Percentiles rank a stretch among this genome's conserved stretches.
phyloP scores from a whole-genome alignment of 2,329 filamentous ascomycete species.

The Aspergillus sp. region DNA sequence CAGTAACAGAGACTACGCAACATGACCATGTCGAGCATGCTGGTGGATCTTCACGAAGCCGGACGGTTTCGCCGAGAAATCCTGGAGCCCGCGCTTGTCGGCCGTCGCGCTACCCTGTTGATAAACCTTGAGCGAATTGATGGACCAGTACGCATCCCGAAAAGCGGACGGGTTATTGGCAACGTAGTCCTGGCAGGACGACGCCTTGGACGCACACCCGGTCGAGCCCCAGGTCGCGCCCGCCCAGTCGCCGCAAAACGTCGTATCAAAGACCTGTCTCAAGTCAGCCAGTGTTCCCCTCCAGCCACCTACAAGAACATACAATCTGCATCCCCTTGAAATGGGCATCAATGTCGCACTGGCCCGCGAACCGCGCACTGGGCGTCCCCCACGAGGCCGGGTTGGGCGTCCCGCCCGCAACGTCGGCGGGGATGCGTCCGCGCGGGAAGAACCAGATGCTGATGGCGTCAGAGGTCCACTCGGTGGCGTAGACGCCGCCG shows the following conservation, averaged over 20 bases:
- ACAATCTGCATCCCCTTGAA: constrained; percentile 72
- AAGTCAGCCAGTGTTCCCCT: no score
- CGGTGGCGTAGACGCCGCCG: constrained; percentile 71
- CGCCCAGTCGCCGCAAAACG: constrained; percentile 88
- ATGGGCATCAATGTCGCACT: constrained; percentile 68
- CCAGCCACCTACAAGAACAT: no score
- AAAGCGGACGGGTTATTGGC: constrained; percentile 69
- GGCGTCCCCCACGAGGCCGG: constrained; percentile 69
- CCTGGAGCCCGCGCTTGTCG: background rate
- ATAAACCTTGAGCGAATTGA: constrained; percentile 71
- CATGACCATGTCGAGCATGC: background rate
- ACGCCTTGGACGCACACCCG: constrained; percentile 60
- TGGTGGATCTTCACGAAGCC: background rate
- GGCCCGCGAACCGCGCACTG: constrained; percentile 64
- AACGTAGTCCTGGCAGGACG: constrained; percentile 72
- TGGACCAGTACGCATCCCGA: constrained; percentile 70
- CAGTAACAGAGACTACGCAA: background rate
- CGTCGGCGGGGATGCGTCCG: constrained; percentile 62
- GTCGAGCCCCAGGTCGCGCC: constrained; percentile 64
- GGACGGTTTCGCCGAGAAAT: background rate
- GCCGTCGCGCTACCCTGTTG: constrained; percentile 11
- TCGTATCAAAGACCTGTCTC: constrained; percentile 62
- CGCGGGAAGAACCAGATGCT: constrained; percentile 81
- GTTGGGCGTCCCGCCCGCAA: constrained; percentile 59
- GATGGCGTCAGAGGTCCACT: constrained; percentile 74